Percentiles rank a stretch among this genome's conserved stretches.
These are phyloP conservation scores for Hymenoscyphus linearis DNA, from an alignment of 2,329 filamentous ascomycete genomes.

Conservation along the genomic window DNA sequence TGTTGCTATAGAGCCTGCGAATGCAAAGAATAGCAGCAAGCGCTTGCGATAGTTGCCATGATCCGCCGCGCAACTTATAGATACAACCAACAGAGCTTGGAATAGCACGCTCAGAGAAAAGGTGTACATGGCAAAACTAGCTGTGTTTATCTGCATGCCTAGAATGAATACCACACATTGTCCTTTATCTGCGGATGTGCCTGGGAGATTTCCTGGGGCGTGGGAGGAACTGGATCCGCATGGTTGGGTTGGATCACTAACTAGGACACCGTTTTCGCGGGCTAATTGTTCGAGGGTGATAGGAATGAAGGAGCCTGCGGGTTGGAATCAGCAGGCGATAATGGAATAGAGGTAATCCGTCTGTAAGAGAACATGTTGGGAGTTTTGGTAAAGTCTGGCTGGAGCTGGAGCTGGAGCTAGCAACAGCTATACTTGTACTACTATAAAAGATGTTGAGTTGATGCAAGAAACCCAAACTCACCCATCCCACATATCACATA, in stretches of 20 bases:
- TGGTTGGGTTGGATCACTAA: slow-evolving; percentile 69
- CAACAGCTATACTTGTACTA: neutral
- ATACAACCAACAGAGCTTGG: slow-evolving; percentile 87
- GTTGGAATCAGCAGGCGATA: slow-evolving; percentile 16
- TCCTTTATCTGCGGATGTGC: slow-evolving; percentile 37
- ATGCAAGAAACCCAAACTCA: slow-evolving; percentile 40
- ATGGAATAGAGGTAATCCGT: neutral
- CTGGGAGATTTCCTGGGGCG: slow-evolving; percentile 17
- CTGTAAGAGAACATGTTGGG: too few species aligned
- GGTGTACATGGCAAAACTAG: slow-evolving; percentile 97
- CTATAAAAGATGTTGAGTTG: neutral
- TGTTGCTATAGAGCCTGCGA: slow-evolving; percentile 72
- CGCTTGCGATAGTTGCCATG: slow-evolving; percentile 90
- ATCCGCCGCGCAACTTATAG: slow-evolving; percentile 92
- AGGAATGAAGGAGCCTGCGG: slow-evolving; percentile 82
- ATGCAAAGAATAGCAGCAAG: slow-evolving; percentile 78
- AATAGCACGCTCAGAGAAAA: slow-evolving; percentile 89
- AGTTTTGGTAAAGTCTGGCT: too few species aligned
- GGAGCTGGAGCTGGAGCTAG: too few species aligned
- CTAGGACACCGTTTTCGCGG: slow-evolving; percentile 81
- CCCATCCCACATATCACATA: slow-evolving; percentile 89
- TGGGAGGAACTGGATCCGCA: slow-evolving; percentile 42
- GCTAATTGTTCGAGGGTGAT: slow-evolving; percentile 92
- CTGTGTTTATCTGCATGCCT: slow-evolving; percentile 86
- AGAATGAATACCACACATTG: slow-evolving; percentile 82